phyloP scores from a whole-genome alignment of 371 early-diverging fungal species.

The Dichotomocladium elegans region DNA sequence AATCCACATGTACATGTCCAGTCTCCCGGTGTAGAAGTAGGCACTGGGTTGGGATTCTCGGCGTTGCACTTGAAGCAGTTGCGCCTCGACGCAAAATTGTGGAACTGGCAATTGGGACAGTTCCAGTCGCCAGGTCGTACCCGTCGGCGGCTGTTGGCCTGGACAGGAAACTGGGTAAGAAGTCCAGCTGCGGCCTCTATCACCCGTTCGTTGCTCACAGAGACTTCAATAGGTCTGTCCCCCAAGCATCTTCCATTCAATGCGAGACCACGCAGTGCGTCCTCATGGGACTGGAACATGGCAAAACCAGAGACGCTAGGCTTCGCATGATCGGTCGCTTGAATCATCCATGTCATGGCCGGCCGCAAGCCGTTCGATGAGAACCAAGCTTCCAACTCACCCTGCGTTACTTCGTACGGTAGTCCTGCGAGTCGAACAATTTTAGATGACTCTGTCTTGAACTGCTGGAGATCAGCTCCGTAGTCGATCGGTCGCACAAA shows the following conservation, averaged over 20 bases:
- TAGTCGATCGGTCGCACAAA: slow-evolving; percentile 68
- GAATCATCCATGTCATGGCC: slow-evolving; percentile 54
- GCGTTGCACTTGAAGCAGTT: slow-evolving; percentile 70
- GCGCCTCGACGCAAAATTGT: slow-evolving; percentile 74
- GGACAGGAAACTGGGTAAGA: slow-evolving; percentile 54
- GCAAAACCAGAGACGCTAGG: slow-evolving; percentile 62
- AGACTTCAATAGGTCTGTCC: slow-evolving; percentile 64
- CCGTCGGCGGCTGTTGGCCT: slow-evolving; percentile 35
- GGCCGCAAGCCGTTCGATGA: slow-evolving; percentile 56
- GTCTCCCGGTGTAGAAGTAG: slow-evolving; percentile 26
- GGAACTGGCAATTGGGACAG: slow-evolving; percentile 70
- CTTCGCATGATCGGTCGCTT: slow-evolving; percentile 40
- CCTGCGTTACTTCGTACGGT: slow-evolving; percentile 61
- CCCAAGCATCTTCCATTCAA: slow-evolving; percentile 70
- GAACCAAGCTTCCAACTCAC: slow-evolving; percentile 67
- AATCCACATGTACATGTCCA: slow-evolving; percentile 58
- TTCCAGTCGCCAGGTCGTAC: slow-evolving; percentile 77
- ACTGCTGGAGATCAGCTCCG: slow-evolving; percentile 60
- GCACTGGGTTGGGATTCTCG: slow-evolving; percentile 19
- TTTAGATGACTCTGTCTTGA: slow-evolving; percentile 62
- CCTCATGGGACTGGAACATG: slow-evolving; percentile 53
- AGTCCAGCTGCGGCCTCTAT: slow-evolving; percentile 55
- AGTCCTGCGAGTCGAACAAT: slow-evolving; percentile 63
- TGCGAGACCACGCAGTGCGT: slow-evolving; percentile 58
- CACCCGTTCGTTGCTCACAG: slow-evolving; percentile 55